Evolutionary conservation across 2,329 filamentous ascomycete species (phyloP), one percentile per base, ranked within the genome.

Genomic region (Penicillium italicum): DNA sequence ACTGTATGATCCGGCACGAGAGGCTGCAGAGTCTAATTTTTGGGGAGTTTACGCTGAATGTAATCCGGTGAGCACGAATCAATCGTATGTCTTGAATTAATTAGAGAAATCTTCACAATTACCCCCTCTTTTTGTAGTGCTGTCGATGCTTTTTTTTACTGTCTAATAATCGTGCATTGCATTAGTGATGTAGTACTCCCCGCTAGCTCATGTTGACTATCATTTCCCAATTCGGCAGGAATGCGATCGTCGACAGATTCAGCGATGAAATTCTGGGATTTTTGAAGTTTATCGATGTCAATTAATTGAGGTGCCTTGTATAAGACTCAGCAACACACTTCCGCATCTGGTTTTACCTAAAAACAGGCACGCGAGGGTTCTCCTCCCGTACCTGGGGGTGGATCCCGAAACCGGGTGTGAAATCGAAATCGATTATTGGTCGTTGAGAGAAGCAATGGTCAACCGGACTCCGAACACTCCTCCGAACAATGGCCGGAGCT

Each of bases 401-500:
- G 44, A 51, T 41, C 46, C 46, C 47, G 40, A 33, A 50, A 55
- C 33, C 33, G 20, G 53, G 24, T 12, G 8, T 31, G 7, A 9
- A 22, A 46, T 38, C 3, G 22, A 10, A 8, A 38, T 24, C 1
- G 18, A n/a, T 26, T 9, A 55, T 50, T 50, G 44, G 51, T 14
- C 20, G 2, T 11, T 5, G 16, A 5, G 24, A n/a, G n/a, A 20
- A 30, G 7, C 44, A 42, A 36, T 18, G 9, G 10, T 48, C 22
- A 24, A 26, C 46, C 42, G 53, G 45, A 40, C 34, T 41, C 44
- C 30, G 56, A 33, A 59, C 37, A 59, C 56, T 59, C 36, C 34
- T 41, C 44, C 30, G 56, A 33, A 59, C 37, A 59, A 59, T 59
- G 30, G 18, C 45, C 48, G 38, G 45, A n/a, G 18, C 42, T 54